These are phyloP conservation scores for Galeopsis tetrahit DNA, from an alignment of 257 asterid genomes.

Conservation along the genomic window DNA sequence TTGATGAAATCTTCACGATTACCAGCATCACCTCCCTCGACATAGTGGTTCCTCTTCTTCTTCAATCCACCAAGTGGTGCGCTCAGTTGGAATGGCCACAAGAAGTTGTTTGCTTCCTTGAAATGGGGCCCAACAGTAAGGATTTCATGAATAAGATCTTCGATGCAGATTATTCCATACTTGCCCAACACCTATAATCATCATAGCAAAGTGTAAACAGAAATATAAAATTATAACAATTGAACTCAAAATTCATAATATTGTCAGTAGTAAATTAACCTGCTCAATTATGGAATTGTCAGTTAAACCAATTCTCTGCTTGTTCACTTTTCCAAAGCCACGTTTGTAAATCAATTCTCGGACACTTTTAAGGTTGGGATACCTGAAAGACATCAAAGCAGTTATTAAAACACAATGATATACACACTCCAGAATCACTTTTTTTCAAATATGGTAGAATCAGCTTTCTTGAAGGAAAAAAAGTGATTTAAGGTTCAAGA, in stretches of 20 bases:
- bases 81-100: constrained; percentile 69
- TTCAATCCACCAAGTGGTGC: constrained; percentile 66
- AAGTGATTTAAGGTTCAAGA: not conserved
- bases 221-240: not conserved
- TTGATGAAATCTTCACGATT: constrained; percentile 61
- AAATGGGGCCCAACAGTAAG: constrained; percentile 60
- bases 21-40: constrained; percentile 73
- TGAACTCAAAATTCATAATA: not conserved
- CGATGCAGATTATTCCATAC: constrained; percentile 53
- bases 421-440: no score
- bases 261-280: constrained; percentile 36
- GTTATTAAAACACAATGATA: no score
- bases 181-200: constrained; percentile 54
- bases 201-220: not conserved
- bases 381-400: constrained; percentile 34
- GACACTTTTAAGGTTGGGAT: constrained; percentile 75
- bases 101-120: constrained; percentile 66
- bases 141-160: constrained; percentile 62
- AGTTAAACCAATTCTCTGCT: constrained; percentile 72
- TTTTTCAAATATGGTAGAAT: no score
- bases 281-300: constrained; percentile 69
- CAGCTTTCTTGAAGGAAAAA: no score
- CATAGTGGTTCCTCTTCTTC: constrained; percentile 67
- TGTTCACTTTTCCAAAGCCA: constrained; percentile 74
- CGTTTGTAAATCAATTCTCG: constrained; percentile 72